Base-by-base conservation (phyloP, 768 basidiomycete genomes). In the Obba rivulosa region DNA sequence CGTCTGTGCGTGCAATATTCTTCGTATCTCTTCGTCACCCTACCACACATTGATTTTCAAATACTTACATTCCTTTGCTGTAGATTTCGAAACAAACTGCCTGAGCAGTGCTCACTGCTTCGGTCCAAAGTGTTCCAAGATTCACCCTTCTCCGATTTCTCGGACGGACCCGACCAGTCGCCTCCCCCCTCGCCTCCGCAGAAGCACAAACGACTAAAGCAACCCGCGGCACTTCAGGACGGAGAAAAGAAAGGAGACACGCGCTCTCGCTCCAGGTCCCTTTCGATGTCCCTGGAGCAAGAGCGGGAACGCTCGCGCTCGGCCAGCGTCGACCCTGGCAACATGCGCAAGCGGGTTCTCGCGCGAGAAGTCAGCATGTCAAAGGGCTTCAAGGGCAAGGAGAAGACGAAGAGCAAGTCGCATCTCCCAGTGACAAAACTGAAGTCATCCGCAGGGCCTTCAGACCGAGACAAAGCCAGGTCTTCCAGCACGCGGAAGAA, bases 301-400 rank as follows among this genome's bases (percentile, higher is more conserved):
- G 85, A 87, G 55, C 75, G 74, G 8, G 68, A 66, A 28, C 59
- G 64, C 16, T 66, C 68, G 36, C 66, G 69, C n/a, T 63, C 59
- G 2, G 55, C 56, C 36, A 57, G 57, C 52, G 58, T 65, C n/a
- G 61, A 60, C 1, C 61, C 63, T 13, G 49, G 52, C 16, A 59
- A 49, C 28, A 62, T 66, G 5, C 78, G 79, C 58, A 79, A 78
- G 52, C 73, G 77, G 9, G 66, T 76, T 1, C 65, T 87, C n/a
- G 80, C 73, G 49, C 75, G 84, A 25, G 85, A 89, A 60, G 72
- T 88, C 53, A 88, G 83, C 65, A 90, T 89, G 87, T 80, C 81
- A 16, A 75, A 85, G 25, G 75, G 67, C 20, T 87, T 87, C 66
- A 86, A 80, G 58, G 67, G 68, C 43, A 59, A 57, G 39, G 46